Evolutionary conservation across 768 basidiomycete genomes (phyloP), one percentile per base, ranked within the genome.

Genomic region (Lactarius trivialis): DNA sequence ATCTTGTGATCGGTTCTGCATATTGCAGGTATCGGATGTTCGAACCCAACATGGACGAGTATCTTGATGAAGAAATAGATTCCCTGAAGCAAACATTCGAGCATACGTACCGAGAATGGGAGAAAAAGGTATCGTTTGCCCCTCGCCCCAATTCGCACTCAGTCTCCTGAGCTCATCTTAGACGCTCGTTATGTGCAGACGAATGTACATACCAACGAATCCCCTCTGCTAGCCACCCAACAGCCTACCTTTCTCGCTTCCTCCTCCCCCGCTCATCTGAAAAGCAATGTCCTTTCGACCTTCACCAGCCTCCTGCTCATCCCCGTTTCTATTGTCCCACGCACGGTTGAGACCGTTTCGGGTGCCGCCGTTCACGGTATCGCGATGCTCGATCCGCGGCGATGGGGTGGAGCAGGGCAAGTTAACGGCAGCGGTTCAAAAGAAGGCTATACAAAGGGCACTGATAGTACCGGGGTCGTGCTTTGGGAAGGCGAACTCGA

Each of bases 11-110:
- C 54, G 55, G 11, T 24, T 60, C 15, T 52, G 53, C 64, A 11
- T 28, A 26, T 34, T 60, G 26, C 68, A 95, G 93, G 14, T 96
- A 92, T 72, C 83, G 81, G 51, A 97, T 98, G 93, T 98, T 98
- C 68, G 95, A 98, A 73, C 78, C 82, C 11, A 90, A 95, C 72
- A 97, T 98, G 92, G 95, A 97, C 70, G 95, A 98, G 70, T 98
- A 98, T 69, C 85, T 98, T 2, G 89, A 93, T 63, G 93, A 98
- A 70, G 96, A 99, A 72, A 81, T 88, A 6, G 95, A 97, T 60
- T 82, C 81, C 61, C 79, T 92, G 55, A 93, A 93, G 69, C 80
- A 79, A 5, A 76, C 80, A 0, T 83, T 97, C 59, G 89, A 91
- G 34, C 76, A 73, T 2, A 88, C 89, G 15, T 94, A 89, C 71